Evolutionary conservation across 2,329 filamentous ascomycete species (phyloP).

Genomic region (Periglandula ipomoeae): DNA sequence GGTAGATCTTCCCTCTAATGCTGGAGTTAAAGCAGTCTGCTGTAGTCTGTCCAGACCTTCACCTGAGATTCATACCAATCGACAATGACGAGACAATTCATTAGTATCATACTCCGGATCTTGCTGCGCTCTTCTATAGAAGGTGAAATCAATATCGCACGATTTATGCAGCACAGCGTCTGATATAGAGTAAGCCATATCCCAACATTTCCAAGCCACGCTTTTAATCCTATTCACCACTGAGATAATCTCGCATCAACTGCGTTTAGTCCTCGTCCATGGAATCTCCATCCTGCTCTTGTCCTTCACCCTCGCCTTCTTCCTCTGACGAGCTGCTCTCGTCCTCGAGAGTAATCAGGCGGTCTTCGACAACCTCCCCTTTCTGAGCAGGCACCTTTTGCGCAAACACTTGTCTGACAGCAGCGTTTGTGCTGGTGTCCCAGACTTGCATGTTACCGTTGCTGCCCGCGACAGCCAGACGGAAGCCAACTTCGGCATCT

Average conservation of each 20-base stretch:
- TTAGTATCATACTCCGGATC: neutral
- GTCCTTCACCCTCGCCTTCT: conserved; percentile 47
- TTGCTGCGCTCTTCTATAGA: neutral
- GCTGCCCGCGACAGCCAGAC: conserved; percentile 87
- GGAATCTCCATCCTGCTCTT: conserved; percentile 13
- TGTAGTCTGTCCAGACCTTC: too few relatives aligned
- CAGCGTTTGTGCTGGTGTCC: conserved; percentile 90
- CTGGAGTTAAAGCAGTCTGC: too few relatives aligned
- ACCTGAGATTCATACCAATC: too few relatives aligned
- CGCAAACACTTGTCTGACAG: conserved; percentile 77
- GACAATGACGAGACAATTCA: neutral
- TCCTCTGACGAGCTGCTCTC: conserved; percentile 54
- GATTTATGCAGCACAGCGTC: neutral
- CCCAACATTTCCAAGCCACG: neutral
- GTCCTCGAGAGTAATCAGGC: conserved; percentile 64
- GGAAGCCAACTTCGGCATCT: conserved; percentile 82
- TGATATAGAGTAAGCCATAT: neutral
- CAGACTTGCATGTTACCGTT: conserved; percentile 89
- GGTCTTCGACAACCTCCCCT: conserved; percentile 58
- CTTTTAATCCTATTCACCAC: neutral
- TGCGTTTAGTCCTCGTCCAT: conserved; percentile 17
- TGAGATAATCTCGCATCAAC: neutral
- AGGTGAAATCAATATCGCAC: neutral
- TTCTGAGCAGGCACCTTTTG: conserved; percentile 48
- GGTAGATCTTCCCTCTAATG: too few relatives aligned